Base-by-base conservation (phyloP, 202 grass and related monocot genomes). In the Zizania palustris region DNA sequence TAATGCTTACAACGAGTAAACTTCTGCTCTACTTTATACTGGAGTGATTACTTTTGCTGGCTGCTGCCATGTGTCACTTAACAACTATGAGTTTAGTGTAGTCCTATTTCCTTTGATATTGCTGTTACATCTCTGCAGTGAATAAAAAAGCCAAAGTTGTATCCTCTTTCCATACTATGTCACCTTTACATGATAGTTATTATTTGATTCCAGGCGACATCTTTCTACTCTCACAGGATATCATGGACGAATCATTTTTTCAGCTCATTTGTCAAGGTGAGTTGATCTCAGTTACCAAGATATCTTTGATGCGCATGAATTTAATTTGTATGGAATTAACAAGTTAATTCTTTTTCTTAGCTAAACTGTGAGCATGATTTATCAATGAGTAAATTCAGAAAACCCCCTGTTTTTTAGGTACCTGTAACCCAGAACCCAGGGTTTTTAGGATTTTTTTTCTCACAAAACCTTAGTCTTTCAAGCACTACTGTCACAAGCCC, bases 231-330 rank as follows among this genome's bases (percentile, higher is more conserved):
- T 98, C 35, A 90, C n/a, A n/a, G n/a, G n/a, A n/a, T n/a, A n/a
- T n/a, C n/a, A n/a, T n/a, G n/a, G n/a, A n/a, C n/a, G n/a, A n/a
- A n/a, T 87, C 11, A 89, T 98, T 66, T 98, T 98, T 90, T 98
- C 96, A 41, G 81, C 74, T 53, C 77, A 98, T 90, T 98, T 91
- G 89, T 98, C 96, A 82, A 98, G 96, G 96, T 98, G 67, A 69
- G 56, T 49, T 83, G 72, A 65, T 44, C 3, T 63, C 72, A 22
- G 13, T 35, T n/a, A 13, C 34, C 10, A 57, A 43, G 41, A 50
- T 65, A 51, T 50, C 15, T 36, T 84, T 80, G 57, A 63, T 81
- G 35, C 51, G 40, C 63, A 6, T 67, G 4, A 35, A 49, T 56
- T 55, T 45, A 43, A 53, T 74, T 65, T 5, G 11, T 69, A 53